Evolutionary conservation across 257 asterid species (phyloP).

Genomic region (Petunia axillaris): DNA sequence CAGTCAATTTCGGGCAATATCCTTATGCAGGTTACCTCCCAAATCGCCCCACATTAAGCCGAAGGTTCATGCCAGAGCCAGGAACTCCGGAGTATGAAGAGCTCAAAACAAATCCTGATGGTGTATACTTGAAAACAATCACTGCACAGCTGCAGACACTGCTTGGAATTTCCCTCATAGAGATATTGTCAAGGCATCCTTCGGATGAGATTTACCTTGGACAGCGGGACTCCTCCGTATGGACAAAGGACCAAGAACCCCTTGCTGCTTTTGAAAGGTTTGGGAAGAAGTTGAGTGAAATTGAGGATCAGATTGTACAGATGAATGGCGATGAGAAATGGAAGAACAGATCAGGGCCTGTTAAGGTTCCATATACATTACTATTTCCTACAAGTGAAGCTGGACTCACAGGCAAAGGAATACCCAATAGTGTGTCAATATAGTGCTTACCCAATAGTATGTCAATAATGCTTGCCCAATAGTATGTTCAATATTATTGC

Average conservation of each 20-base stretch:
- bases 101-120: slow-evolving; percentile 56
- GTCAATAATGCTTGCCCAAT: no score
- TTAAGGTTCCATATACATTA: slow-evolving; percentile 69
- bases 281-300: slow-evolving; percentile 45
- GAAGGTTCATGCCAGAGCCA: slow-evolving; percentile 61
- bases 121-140: slow-evolving; percentile 57
- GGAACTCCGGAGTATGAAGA: slow-evolving; percentile 66
- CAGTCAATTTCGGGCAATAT: no score
- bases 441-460: slow-evolving; percentile 6
- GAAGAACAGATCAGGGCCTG: slow-evolving; percentile 69
- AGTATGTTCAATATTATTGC: no score
- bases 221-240: slow-evolving; percentile 53
- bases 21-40: no score
- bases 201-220: slow-evolving; percentile 70
- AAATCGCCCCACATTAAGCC: slow-evolving; percentile 54
- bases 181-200: slow-evolving; percentile 67
- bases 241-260: slow-evolving; percentile 50
- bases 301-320: slow-evolving; percentile 47
- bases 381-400: slow-evolving; percentile 54
- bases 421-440: slow-evolving; percentile 69
- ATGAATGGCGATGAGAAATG: slow-evolving; percentile 50
- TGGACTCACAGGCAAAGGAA: slow-evolving; percentile 71
- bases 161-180: slow-evolving; percentile 64
- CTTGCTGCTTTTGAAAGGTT: slow-evolving; percentile 42
- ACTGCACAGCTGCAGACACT: slow-evolving; percentile 56